Evolutionary conservation across 2,329 filamentous ascomycete species (phyloP).

Genomic region (Fusarium sp.): DNA sequence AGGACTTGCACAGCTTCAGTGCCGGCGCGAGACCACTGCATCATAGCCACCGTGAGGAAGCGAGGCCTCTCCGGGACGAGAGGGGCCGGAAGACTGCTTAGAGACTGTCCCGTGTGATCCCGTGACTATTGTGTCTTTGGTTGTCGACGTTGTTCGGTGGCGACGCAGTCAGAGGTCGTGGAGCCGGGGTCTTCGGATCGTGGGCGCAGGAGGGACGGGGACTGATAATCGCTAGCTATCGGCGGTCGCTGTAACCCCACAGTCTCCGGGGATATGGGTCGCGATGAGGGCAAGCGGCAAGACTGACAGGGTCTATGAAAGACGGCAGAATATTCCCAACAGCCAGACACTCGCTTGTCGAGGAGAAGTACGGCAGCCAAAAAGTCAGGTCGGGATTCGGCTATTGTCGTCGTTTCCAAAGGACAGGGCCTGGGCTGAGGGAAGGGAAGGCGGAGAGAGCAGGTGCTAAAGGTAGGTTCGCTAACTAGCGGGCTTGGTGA

Average conservation of each 20-base stretch:
- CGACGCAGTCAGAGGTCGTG: not conserved
- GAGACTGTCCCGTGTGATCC: not conserved
- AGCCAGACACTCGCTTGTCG: not conserved
- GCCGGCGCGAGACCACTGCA: constrained; percentile 39
- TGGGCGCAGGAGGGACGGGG: constrained; percentile 22
- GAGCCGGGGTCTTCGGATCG: constrained; percentile 18
- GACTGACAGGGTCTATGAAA: not conserved
- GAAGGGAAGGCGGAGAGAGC: constrained; percentile 27
- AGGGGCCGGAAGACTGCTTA: constrained; percentile 6
- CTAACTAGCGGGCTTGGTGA: constrained; percentile 17
- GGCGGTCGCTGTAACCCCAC: not conserved
- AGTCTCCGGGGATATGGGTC: not conserved
- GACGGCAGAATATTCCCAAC: not conserved
- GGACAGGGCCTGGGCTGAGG: constrained; percentile 11
- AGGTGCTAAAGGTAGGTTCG: constrained; percentile 13
- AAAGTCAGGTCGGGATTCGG: not conserved
- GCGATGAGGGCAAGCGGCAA: not conserved
- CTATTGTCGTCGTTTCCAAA: constrained; percentile 22
- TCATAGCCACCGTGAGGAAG: constrained; percentile 37
- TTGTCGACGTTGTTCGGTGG: not conserved
- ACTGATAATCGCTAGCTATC: constrained; percentile 3
- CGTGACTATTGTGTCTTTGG: not conserved
- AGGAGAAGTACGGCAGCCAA: not conserved
- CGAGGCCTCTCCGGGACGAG: constrained; percentile 36
- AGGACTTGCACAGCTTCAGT: constrained; percentile 39